Evolutionary conservation across 176 grass and related monocot genomes (phyloP).

Genomic region (Zoysia pacifica): DNA sequence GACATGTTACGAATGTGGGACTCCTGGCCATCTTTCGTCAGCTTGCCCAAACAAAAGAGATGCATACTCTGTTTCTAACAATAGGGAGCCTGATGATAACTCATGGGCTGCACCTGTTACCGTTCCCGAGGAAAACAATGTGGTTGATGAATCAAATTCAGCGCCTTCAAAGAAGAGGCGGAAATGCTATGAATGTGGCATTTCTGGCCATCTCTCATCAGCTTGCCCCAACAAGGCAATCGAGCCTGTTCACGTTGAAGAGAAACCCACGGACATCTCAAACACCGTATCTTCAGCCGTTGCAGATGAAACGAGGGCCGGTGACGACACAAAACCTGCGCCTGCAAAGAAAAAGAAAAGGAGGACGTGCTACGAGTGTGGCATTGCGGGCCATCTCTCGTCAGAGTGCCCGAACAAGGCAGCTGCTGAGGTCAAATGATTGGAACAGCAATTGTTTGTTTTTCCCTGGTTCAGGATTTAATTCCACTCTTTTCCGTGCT

Average conservation of each 20-base stretch:
- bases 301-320: conserved; percentile 27
- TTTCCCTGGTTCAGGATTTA: neutral
- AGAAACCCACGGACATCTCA: conserved; percentile 18
- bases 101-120: conserved; percentile 27
- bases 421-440: conserved; percentile 32
- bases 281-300: conserved; percentile 11
- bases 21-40: conserved; percentile 73
- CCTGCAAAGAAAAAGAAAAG: conserved; percentile 74
- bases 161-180: conserved; percentile 61
- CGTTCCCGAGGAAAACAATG: conserved; percentile 18
- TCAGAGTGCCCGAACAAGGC: conserved; percentile 77
- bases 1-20: conserved; percentile 76
- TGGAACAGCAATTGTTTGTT: neutral
- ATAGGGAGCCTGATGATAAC: conserved; percentile 27
- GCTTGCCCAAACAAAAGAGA: conserved; percentile 65
- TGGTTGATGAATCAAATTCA: conserved; percentile 36
- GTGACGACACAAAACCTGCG: conserved; percentile 29
- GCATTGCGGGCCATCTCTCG: conserved; percentile 73
- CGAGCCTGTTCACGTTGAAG: neutral
- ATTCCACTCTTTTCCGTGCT: neutral
- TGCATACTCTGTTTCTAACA: conserved; percentile 23
- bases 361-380: conserved; percentile 77
- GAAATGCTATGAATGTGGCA: conserved; percentile 71
- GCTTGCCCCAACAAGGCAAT: conserved; percentile 60
- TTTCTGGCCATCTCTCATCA: conserved; percentile 70